A percentile compares a stretch with the other conserved stretches of the same genome.
phyloP scores from a whole-genome alignment of 2,329 filamentous ascomycete genomes.

The Geosmithia flava region DNA sequence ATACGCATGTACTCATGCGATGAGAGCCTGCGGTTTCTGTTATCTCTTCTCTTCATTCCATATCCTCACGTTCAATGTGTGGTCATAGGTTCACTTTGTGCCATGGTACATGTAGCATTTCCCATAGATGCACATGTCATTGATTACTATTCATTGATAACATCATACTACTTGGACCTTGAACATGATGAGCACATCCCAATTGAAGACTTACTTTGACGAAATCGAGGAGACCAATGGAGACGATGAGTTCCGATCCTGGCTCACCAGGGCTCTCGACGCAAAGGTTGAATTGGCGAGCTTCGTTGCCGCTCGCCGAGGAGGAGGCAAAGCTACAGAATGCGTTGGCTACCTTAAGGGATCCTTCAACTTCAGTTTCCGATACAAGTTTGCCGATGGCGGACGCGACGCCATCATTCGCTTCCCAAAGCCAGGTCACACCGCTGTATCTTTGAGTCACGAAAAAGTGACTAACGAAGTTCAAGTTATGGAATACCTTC shows the following conservation, averaged over 20 bases:
- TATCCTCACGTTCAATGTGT: no score
- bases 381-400: slow-evolving; percentile 8
- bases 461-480: slow-evolving; percentile 18
- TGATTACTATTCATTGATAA: no score
- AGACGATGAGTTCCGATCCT: slow-evolving; percentile 10
- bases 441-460: slow-evolving; percentile 7
- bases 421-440: slow-evolving; percentile 12
- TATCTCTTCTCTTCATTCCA: no score
- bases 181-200: not conserved
- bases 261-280: slow-evolving; percentile 7
- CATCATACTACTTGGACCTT: no score
- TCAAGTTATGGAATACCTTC: slow-evolving; percentile 12
- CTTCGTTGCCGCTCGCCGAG: slow-evolving; percentile 7
- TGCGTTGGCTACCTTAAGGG: slow-evolving; percentile 12
- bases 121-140: no score
- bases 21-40: no score
- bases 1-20: no score
- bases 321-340: slow-evolving; percentile 6
- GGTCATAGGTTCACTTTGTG: no score
- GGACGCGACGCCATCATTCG: slow-evolving; percentile 12
- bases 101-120: no score
- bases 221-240: slow-evolving; percentile 9
- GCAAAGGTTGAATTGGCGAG: slow-evolving; percentile 7
- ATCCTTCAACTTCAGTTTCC: slow-evolving; percentile 15
- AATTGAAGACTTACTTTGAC: slow-evolving; percentile 7